Evolutionary conservation across 495 filamentous ascomycete genomes (phyloP).

Genomic region (Penicillium antarcticum): DNA sequence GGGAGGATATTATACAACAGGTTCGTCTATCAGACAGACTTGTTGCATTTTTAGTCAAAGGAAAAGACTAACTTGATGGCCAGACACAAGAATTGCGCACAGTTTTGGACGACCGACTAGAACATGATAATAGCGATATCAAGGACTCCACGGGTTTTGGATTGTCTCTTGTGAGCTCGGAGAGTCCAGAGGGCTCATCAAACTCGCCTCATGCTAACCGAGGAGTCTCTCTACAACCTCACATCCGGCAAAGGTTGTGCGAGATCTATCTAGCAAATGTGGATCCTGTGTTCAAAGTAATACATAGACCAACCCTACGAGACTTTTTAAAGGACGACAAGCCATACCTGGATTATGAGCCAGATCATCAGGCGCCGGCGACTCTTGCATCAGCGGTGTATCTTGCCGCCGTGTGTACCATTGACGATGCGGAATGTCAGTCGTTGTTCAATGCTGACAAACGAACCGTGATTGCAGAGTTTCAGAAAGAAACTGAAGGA

Average conservation of each 20-base stretch:
- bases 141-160: constrained; percentile 11
- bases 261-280: constrained; percentile 33
- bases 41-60: not conserved
- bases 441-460: constrained; percentile 40
- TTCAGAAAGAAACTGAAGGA: constrained; percentile 47
- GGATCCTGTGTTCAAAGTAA: constrained; percentile 39
- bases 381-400: constrained; percentile 50
- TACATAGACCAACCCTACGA: constrained; percentile 34
- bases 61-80: not conserved
- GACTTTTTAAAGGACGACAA: constrained; percentile 26
- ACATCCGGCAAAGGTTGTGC: constrained; percentile 20
- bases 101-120: constrained; percentile 21
- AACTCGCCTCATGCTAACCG: constrained; percentile 8
- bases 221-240: constrained; percentile 1
- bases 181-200: constrained; percentile 14
- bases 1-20: constrained; percentile 33
- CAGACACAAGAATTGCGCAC: constrained; percentile 23
- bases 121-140: constrained; percentile 10
- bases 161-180: constrained; percentile 14
- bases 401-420: constrained; percentile 46
- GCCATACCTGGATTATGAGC: constrained; percentile 32
- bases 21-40: constrained; percentile 13
- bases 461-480: constrained; percentile 33
- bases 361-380: constrained; percentile 31
- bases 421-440: constrained; percentile 40